Evolutionary conservation across 805 yeast species (phyloP).

Genomic region (Cyberlindnera mycetangii): DNA sequence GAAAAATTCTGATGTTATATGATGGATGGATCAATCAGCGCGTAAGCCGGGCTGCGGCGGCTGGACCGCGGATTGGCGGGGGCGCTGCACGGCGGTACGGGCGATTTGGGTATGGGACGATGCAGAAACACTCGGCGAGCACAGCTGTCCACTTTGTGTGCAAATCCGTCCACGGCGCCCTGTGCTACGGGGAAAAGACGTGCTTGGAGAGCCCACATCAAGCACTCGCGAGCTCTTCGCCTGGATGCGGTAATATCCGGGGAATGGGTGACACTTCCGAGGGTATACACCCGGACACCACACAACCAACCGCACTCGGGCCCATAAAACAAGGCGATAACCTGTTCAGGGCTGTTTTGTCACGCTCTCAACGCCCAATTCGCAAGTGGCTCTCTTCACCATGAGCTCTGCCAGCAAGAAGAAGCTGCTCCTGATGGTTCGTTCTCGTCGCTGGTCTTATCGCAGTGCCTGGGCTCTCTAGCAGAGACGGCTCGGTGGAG

Average conservation of each 20-base stretch:
- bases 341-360: no score
- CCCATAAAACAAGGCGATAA: no score
- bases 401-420: conserved; percentile 44
- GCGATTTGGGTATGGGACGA: neutral
- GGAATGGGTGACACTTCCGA: no score
- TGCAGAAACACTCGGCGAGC: neutral
- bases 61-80: neutral
- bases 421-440: conserved; percentile 59
- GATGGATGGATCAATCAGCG: neutral
- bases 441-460: conserved; percentile 9
- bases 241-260: neutral
- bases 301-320: no score
- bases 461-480: neutral
- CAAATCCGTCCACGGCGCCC: neutral
- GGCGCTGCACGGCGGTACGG: neutral
- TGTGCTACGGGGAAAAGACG: neutral
- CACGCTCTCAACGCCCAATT: no score
- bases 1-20: neutral
- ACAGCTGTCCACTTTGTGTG: neutral
- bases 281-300: no score
- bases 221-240: neutral
- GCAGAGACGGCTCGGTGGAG: neutral
- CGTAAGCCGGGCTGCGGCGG: no score
- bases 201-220: neutral
- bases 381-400: no score